Evolutionary conservation across 1,284 basidiomycete species (phyloP), one percentile per base, ranked within the genome.

Genomic region (Exobasidium rhododendri): DNA sequence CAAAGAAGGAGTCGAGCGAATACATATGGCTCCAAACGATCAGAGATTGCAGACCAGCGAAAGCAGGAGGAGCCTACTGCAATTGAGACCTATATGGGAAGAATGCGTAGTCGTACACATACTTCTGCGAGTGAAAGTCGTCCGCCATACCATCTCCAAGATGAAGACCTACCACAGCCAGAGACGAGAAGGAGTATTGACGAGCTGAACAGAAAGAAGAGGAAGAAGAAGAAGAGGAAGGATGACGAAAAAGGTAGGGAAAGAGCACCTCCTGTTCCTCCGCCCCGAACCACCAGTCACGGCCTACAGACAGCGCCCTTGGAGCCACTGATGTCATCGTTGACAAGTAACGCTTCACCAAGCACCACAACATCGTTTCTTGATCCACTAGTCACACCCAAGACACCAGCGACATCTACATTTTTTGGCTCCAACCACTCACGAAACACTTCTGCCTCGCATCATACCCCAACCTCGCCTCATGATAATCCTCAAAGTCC

Each of bases 211-310:
- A 29, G 44, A 26, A 26, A 40, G 40, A 32, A 56, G 20, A 56
- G 45, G 55, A 59, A 51, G 35, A 59, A 24, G 22, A 49, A 26
- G 44, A 26, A 44, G 32, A 29, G 31, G 17, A 20, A 20, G 17
- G 44, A 58, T 13, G 51, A 59, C 32, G 58, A 31, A 40, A 62
- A 59, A 40, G 46, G 11, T 10, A 62, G 30, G 26, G 57, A 45
- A 13, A 29, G 35, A 4, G n/a, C 43, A n/a, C 61, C 61, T 6
- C 61, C 61, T 0, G 28, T 62, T 6, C 56, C 57, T 6, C 61
- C 61, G 14, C 61, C 61, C 4, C 30, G 61, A 35, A 45, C 47
- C 2, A 58, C 60, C 4, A 62, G 59, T 43, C 26, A 29, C 13
- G 22, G 47, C 5, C 35, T 40, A 10, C 35, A 17, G 7, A 10